Evolutionary conservation across 768 basidiomycete species (phyloP), one percentile per base, ranked within the genome.

Genomic region (Pulveroboletus sp.): DNA sequence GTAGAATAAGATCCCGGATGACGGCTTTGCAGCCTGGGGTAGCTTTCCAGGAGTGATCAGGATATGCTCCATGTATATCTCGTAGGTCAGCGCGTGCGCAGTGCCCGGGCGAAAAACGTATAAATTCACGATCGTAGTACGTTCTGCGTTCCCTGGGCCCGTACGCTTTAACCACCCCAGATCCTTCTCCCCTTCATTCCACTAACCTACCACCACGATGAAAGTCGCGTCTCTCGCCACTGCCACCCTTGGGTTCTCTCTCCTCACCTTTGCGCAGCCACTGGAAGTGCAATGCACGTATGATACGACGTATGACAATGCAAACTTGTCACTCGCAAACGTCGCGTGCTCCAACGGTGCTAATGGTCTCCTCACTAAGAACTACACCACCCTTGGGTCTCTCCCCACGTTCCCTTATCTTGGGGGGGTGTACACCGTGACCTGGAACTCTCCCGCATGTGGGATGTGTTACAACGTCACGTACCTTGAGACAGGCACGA

Each of bases 391-490:
- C 5, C 62, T 71, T 42, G 64, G 65, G 3, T 57, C 57, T 6
- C 59, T 72, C 32, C 69, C 69, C 5, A 33, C 7, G 1, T 70
- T 65, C 48, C 69, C 70, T 27, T 39, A 64, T 28, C 17, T 73
- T 43, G 70, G 69, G 7, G 71, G 71, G 27, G 69, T 51, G 36
- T 61, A 59, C 48, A 67, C 63, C 15, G 64, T 70, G 18, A 56
- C 56, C 1, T 72, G 60, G 63, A 30, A 68, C 53, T 64, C 66
- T 6, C 7, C 57, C 3, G 42, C 21, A 0, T 72, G 71, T 21
- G 70, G 74, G 6, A 63, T 63, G n/a, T 71, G 69, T 35, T 69
- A 65, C 44, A 3, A 57, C 1, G 36, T 70, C 47, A 70, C 64
- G 5, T 70, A 66, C 35, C 46, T 39, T 3, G 40, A 15, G 26